These are phyloP conservation scores for Opeltia flavorubescens DNA, from an alignment of 495 filamentous ascomycete genomes.

Conservation along the genomic window DNA sequence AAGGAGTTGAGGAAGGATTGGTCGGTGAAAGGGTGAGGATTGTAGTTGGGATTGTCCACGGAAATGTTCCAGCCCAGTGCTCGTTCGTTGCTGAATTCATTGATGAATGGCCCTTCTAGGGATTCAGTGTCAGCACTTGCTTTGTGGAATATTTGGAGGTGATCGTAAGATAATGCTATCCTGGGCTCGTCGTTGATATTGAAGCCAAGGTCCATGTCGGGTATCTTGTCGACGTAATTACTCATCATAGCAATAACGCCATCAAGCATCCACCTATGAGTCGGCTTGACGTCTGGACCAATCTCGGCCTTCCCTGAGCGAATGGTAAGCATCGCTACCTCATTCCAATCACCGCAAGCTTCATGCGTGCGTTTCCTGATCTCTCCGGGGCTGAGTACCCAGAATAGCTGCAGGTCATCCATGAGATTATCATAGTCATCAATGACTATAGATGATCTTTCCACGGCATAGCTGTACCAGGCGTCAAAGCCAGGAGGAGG, in stretches of 20 bases:
- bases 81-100: constrained; percentile 26
- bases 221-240: constrained; percentile 53
- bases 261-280: constrained; percentile 40
- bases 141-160: constrained; percentile 26
- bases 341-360: constrained; percentile 33
- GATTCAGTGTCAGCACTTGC: constrained; percentile 20
- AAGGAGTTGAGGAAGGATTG: constrained; percentile 29
- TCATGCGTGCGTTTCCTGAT: constrained; percentile 37
- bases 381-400: constrained; percentile 46
- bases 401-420: constrained; percentile 57
- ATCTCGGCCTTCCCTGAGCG: constrained; percentile 30
- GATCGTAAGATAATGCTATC: constrained; percentile 55
- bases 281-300: constrained; percentile 34
- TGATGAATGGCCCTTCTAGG: constrained; percentile 13
- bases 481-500: constrained; percentile 47
- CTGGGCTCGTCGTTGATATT: constrained; percentile 70
- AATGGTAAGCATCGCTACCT: constrained; percentile 33
- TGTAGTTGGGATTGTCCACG: constrained; percentile 17
- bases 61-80: constrained; percentile 27
- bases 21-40: constrained; percentile 33
- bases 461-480: constrained; percentile 61
- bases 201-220: constrained; percentile 69
- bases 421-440: constrained; percentile 68
- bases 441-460: constrained; percentile 48
- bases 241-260: constrained; percentile 51